Evolutionary conservation across 164 flowering plant genomes (phyloP).

Genomic region (Magnolia changhungtana): DNA sequence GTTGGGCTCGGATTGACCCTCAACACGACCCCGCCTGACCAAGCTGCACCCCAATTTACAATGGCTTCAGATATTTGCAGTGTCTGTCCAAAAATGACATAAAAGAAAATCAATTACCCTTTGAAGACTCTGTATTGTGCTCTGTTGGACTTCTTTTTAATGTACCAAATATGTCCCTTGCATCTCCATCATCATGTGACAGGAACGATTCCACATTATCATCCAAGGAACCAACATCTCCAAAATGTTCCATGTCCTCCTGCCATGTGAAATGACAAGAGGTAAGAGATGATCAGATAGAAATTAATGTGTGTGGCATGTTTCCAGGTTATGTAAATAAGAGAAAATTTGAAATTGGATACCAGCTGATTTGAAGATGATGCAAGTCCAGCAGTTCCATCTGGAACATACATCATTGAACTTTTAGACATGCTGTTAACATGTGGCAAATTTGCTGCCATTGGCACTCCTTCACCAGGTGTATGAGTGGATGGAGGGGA

Average conservation of each 20-base stretch:
- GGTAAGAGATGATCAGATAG: not conserved
- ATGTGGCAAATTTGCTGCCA: conserved; percentile 51
- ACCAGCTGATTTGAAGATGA: conserved; percentile 89
- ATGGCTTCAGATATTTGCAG: too few species aligned
- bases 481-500: conserved; percentile 65
- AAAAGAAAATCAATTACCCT: conserved; percentile 35
- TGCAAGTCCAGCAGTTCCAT: conserved; percentile 70
- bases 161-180: conserved; percentile 62
- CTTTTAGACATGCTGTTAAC: conserved; percentile 53
- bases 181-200: conserved; percentile 80
- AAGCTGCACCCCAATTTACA: too few species aligned
- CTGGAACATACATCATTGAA: conserved; percentile 69
- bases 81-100: not conserved
- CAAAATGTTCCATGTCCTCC: conserved; percentile 91
- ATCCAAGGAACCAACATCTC: conserved; percentile 77
- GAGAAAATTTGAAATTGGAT: conserved; percentile 2
- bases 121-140: conserved; percentile 66
- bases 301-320: conserved; percentile 15
- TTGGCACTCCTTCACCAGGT: conserved; percentile 65
- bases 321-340: not conserved
- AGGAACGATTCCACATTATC: conserved; percentile 83
- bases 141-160: conserved; percentile 66
- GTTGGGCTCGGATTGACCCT: too few species aligned
- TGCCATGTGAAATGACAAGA: conserved; percentile 29
- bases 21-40: too few species aligned